A percentile compares a stretch with the other conserved stretches of the same genome.
phyloP scores from a whole-genome alignment of 805 yeast species.

The Wilhelminamyces savonicus region DNA sequence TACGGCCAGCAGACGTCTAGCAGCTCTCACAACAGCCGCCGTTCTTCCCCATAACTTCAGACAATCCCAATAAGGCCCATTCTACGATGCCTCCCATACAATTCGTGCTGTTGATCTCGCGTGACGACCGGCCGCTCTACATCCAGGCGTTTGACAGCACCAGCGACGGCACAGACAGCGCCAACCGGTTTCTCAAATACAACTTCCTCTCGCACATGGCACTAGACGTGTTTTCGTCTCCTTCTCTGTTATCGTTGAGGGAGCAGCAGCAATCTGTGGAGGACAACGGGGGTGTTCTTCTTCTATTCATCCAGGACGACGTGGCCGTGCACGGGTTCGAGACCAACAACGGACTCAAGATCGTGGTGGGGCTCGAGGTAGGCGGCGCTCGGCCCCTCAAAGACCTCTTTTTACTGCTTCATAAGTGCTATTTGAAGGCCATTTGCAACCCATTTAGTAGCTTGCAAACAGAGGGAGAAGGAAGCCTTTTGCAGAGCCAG shows the following conservation, averaged over 20 bases:
- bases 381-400: constrained; percentile 8
- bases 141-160: constrained; percentile 45
- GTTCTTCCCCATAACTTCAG: too few species aligned
- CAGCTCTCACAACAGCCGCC: background rate
- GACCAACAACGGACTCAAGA: constrained; percentile 61
- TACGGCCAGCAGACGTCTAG: too few species aligned
- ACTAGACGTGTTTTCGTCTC: constrained; percentile 59
- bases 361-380: constrained; percentile 46
- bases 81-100: constrained; percentile 27
- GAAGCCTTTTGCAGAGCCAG: constrained; percentile 19
- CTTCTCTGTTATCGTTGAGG: constrained; percentile 32
- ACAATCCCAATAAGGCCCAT: too few species aligned
- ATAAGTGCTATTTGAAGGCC: constrained; percentile 47
- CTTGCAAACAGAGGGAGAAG: constrained; percentile 12
- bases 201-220: constrained; percentile 75
- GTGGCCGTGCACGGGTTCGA: constrained; percentile 63
- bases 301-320: constrained; percentile 63
- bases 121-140: constrained; percentile 55
- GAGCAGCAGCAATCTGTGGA: constrained; percentile 26
- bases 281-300: constrained; percentile 20
- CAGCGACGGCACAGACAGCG: constrained; percentile 9
- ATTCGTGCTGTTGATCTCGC: constrained; percentile 53
- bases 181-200: constrained; percentile 49
- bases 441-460: constrained; percentile 59
- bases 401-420: constrained; percentile 32